Percentiles rank a stretch among this genome's conserved stretches.
Conservation (phyloP, 306 rosid species). For the Cicer pinnatifidum region DNA sequence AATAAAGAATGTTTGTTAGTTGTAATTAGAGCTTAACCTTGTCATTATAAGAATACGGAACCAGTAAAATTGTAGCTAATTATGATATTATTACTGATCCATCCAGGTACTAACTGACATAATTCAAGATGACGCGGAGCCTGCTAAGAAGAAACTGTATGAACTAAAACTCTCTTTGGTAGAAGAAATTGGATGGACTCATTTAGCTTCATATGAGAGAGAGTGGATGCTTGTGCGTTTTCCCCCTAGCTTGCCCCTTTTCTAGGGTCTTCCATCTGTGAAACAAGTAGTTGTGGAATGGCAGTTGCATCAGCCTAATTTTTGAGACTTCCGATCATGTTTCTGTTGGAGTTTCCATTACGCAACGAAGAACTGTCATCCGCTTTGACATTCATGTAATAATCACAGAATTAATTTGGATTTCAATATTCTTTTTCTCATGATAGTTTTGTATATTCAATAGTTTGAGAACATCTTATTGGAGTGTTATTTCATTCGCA, state of each 20-base stretch:
- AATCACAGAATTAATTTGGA: background rate
- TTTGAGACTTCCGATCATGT: slow-evolving; percentile 2
- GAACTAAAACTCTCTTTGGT: slow-evolving; percentile 78
- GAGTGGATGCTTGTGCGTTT: slow-evolving; percentile 91
- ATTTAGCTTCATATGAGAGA: slow-evolving; percentile 68
- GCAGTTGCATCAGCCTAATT: slow-evolving; percentile 24
- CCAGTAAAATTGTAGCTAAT: background rate
- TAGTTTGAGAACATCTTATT: background rate
- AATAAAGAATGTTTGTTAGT: background rate
- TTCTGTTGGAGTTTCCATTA: background rate
- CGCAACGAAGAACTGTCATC: background rate
- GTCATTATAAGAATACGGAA: no score
- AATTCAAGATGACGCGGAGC: slow-evolving; percentile 67
- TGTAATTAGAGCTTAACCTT: background rate
- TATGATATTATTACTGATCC: slow-evolving; percentile 1
- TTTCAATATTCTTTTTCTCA: background rate
- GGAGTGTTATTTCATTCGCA: no score
- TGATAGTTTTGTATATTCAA: background rate
- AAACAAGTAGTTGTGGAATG: background rate
- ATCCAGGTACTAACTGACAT: slow-evolving; percentile 69
- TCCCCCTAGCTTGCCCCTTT: slow-evolving; percentile 76
- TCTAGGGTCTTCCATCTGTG: slow-evolving; percentile 43
- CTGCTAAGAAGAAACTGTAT: slow-evolving; percentile 77
- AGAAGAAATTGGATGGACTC: slow-evolving; percentile 86
- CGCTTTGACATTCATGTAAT: background rate